These are phyloP conservation scores for Dysphania ambrosioides DNA, from an alignment of 148 eudicot genomes.

Conservation along the genomic window DNA sequence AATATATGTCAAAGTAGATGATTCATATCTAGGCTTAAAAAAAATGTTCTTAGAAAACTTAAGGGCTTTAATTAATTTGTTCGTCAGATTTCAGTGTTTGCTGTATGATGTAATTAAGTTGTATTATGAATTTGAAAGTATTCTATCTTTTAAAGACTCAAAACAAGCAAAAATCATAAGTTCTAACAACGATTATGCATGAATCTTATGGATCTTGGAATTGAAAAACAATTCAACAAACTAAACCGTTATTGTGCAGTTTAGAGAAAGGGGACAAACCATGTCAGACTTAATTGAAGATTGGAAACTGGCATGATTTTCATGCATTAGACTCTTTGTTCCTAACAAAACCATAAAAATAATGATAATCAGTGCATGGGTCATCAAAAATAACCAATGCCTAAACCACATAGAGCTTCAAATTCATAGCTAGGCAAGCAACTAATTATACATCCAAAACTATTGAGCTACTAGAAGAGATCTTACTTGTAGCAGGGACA, in stretches of 20 bases:
- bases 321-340: slow-evolving; percentile 34
- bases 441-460: neutral
- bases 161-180: neutral
- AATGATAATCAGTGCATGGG: neutral
- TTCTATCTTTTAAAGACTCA: too few relatives aligned
- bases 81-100: neutral
- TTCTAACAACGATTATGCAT: neutral
- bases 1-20: too few relatives aligned
- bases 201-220: neutral
- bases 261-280: slow-evolving; percentile 25
- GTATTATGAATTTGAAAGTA: neutral
- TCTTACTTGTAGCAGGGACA: slow-evolving; percentile 45
- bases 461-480: neutral
- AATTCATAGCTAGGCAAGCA: too few relatives aligned
- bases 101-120: too few relatives aligned
- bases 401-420: neutral
- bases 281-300: slow-evolving; percentile 13
- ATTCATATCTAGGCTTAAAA: too few relatives aligned
- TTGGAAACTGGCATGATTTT: slow-evolving; percentile 20
- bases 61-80: too few relatives aligned
- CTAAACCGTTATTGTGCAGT: neutral
- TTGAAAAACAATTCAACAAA: neutral
- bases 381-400: neutral
- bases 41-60: too few relatives aligned
- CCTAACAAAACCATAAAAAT: slow-evolving; percentile 31